Percentiles rank a stretch among this genome's conserved stretches.
Evolutionary conservation across 2,329 filamentous ascomycete species (phyloP).

Genomic region (Alternaria sp.): DNA sequence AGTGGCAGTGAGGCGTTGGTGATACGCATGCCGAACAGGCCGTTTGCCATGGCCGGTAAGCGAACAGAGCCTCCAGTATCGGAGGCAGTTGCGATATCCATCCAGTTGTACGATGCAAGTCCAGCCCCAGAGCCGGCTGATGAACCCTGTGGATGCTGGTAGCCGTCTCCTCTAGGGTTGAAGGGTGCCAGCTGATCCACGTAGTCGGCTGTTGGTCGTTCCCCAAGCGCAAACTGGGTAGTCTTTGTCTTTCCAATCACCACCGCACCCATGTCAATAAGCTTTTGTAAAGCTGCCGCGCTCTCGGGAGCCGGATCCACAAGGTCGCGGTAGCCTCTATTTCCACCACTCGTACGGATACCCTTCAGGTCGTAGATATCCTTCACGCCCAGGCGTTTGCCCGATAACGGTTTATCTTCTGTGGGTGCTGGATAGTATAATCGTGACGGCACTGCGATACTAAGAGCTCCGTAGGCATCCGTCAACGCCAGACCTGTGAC

Average conservation of each 20-base stretch:
- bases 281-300: conserved; percentile 16
- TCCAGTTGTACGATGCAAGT: conserved; percentile 21
- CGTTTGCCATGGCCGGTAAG: conserved; percentile 9
- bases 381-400: conserved; percentile 23
- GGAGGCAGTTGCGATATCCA: conserved; percentile 21
- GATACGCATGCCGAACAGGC: conserved; percentile 16
- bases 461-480: conserved; percentile 14
- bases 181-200: conserved; percentile 37
- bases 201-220: conserved; percentile 33
- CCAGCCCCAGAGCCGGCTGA: conserved; percentile 13
- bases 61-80: conserved; percentile 21
- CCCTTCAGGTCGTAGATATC: conserved; percentile 26
- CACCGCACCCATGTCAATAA: conserved; percentile 34
- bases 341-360: conserved; percentile 16
- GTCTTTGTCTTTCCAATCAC: conserved; percentile 61
- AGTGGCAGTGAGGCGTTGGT: conserved; percentile 20
- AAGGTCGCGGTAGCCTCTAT: conserved; percentile 19
- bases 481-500: conserved; percentile 13
- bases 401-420: conserved; percentile 12
- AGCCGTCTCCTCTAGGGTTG: conserved; percentile 41
- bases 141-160: conserved; percentile 18
- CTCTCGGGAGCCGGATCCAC: conserved; percentile 2
- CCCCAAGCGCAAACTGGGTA: conserved; percentile 52
- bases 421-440: conserved; percentile 12
- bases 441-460: conserved; percentile 21